Evolutionary conservation across 2,329 filamentous ascomycete species (phyloP).

Genomic region (Cytospora piceae): DNA sequence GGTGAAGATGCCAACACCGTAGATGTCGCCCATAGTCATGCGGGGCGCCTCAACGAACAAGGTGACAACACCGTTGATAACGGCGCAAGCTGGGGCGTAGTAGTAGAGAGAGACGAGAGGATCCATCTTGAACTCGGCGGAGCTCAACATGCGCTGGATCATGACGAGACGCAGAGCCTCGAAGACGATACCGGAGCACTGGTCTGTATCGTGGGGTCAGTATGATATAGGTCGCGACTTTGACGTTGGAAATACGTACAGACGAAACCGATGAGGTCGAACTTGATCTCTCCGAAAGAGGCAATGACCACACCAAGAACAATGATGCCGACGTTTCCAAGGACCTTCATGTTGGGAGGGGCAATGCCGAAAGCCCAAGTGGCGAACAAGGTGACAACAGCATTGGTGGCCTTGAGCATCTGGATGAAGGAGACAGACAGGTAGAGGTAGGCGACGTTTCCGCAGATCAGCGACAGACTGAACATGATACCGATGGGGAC

Average conservation of each 20-base stretch:
- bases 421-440: slow-evolving; percentile 92
- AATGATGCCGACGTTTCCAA: slow-evolving; percentile 87
- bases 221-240: background rate
- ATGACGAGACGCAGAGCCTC: slow-evolving; percentile 78
- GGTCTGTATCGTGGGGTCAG: slow-evolving; percentile 49
- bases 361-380: slow-evolving; percentile 83
- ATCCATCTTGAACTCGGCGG: slow-evolving; percentile 83
- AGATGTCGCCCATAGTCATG: slow-evolving; percentile 67
- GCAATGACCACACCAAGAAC: slow-evolving; percentile 90
- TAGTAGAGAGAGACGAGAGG: slow-evolving; percentile 84
- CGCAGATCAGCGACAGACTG: slow-evolving; percentile 87
- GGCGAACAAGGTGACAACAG: slow-evolving; percentile 83
- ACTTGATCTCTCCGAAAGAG: slow-evolving; percentile 88
- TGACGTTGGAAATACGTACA: slow-evolving; percentile 41
- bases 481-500: slow-evolving; percentile 91
- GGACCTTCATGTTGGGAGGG: slow-evolving; percentile 76
- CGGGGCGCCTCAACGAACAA: slow-evolving; percentile 70
- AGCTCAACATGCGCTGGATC: slow-evolving; percentile 76
- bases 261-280: slow-evolving; percentile 74
- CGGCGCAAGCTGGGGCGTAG: slow-evolving; percentile 76
- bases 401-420: slow-evolving; percentile 96
- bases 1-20: slow-evolving; percentile 69
- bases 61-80: slow-evolving; percentile 74
- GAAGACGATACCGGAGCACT: slow-evolving; percentile 73
- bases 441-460: slow-evolving; percentile 88